Evolutionary conservation across 345 rosid species (phyloP), one percentile per base, ranked within the genome.

Genomic region (Euclidium syriacum): DNA sequence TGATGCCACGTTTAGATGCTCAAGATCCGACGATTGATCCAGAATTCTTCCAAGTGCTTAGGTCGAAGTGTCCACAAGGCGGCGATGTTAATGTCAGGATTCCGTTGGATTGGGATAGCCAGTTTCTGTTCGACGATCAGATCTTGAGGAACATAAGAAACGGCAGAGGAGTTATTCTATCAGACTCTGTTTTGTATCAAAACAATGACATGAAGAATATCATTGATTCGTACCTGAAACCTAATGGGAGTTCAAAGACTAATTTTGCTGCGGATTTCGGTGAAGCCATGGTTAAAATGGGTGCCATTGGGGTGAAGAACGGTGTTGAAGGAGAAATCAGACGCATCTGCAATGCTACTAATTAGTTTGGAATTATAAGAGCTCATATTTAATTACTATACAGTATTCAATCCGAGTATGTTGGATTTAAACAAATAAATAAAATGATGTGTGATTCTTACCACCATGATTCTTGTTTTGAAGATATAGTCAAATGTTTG

Each of bases 211-310:
- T 79, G 39, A 78, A 62, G 70, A 52, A 14, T 2, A 75, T 80
- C 11, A 70, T 87, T 10, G 65, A 80, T 17, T 71, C 76, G 9
- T 79, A 86, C 41, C 12, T 68, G 12, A 22, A 34, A 8, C 11
- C 7, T 20, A 64, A 64, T 40, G 10, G 3, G 33, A 52, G 69
- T 39, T 4, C 9, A 6, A 63, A 60, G 17, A 39, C 74, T 32
- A 48, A 71, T 52, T 87, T 84, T 58, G 63, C 35, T 38, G 54
- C n/a, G 16, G 88, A 86, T 68, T 84, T 86, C 4, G 74, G 77
- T 5, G 50, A 35, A 30, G 82, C 88, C 4, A 81, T 84, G 79
- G 76, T 81, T 9, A 78, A 73, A 11, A 84, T 87, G 85, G 83
- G 88, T 44, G 54, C 50, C 15, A 68, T 78, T 38, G 85, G 52